phyloP scores from a whole-genome alignment of 331 rosid species.

The Pyracantha coccinea region DNA sequence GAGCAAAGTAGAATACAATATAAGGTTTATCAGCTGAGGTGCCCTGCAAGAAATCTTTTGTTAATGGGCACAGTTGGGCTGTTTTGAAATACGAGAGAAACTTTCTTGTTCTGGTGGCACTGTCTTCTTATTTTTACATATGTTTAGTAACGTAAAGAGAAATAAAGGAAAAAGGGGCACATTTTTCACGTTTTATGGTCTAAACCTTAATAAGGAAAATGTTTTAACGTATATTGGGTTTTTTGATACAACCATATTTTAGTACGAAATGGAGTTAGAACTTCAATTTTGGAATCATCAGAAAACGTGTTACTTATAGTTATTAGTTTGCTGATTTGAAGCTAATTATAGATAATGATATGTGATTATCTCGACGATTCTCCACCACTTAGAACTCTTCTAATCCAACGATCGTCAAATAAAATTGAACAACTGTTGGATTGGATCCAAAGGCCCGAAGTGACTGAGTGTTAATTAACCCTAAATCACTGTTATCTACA shows the following conservation, averaged over 20 bases:
- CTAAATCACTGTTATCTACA: background rate
- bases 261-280: background rate
- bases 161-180: too few relatives aligned
- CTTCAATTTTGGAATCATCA: background rate
- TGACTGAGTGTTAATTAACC: background rate
- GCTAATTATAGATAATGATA: background rate
- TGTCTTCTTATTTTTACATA: too few relatives aligned
- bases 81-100: background rate
- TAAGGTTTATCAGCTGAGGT: background rate
- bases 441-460: too few relatives aligned
- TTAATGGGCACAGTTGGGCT: background rate
- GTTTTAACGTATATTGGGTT: background rate
- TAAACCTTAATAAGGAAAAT: background rate
- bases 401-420: too few relatives aligned
- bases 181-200: accelerated
- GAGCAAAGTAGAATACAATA: background rate
- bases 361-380: too few relatives aligned
- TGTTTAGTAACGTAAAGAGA: background rate
- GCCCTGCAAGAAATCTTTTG: background rate
- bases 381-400: too few relatives aligned
- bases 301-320: background rate
- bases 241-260: background rate
- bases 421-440: too few relatives aligned
- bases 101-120: too few relatives aligned
- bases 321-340: background rate